Evolutionary conservation across 1,284 basidiomycete species (phyloP).

Genomic region (Cystobasidiaceae sp.): DNA sequence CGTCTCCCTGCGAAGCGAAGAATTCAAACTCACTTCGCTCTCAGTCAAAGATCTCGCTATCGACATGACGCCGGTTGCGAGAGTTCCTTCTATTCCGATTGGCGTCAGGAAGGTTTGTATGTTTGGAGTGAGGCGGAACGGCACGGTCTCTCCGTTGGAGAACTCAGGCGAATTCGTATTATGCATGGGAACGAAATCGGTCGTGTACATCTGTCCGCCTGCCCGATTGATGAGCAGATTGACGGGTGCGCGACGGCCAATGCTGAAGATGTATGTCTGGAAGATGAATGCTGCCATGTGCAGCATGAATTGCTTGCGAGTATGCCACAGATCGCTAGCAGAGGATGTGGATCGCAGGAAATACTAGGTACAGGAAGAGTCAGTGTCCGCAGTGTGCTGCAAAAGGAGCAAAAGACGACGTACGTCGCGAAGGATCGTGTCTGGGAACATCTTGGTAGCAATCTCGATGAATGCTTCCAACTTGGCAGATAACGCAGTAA

Average conservation of each 20-base stretch:
- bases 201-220: constrained; percentile 86
- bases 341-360: constrained; percentile 80
- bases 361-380: constrained; percentile 57
- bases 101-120: constrained; percentile 90
- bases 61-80: constrained; percentile 81
- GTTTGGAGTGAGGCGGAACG: constrained; percentile 95
- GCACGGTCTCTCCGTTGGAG: constrained; percentile 67
- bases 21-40: constrained; percentile 84
- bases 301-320: constrained; percentile 92
- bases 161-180: constrained; percentile 48
- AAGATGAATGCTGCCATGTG: constrained; percentile 86
- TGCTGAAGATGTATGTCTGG: constrained; percentile 82
- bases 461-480: constrained; percentile 88
- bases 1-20: no score
- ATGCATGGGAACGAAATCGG: constrained; percentile 58
- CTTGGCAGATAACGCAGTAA: constrained; percentile 15
- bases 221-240: constrained; percentile 83
- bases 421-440: constrained; percentile 78
- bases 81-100: constrained; percentile 80
- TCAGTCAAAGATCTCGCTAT: constrained; percentile 85
- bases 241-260: constrained; percentile 75
- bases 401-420: constrained; percentile 41
- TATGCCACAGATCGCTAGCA: constrained; percentile 86
- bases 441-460: constrained; percentile 79
- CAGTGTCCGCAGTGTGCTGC: not conserved